Base-by-base conservation (phyloP, 208 protist genomes). In the Acanthamoeba healyi region DNA sequence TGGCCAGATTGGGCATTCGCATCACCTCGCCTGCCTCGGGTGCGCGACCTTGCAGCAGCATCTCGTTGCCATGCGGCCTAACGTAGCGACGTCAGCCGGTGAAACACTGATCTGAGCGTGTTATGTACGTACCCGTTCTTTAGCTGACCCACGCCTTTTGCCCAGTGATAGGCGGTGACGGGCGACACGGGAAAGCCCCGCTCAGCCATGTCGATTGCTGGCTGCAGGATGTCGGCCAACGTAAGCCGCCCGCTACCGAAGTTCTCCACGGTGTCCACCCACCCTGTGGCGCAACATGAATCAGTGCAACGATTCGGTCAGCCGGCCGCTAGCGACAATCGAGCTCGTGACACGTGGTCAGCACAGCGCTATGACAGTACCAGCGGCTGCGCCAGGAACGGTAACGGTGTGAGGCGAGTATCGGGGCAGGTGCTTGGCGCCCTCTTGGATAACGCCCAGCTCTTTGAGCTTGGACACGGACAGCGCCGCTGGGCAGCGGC, bases 151-250 rank as follows among this genome's bases (percentile, higher is more conserved):
- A 58, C 81, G 14, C 44, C 67, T 7, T 38, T 22, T 2, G 88
- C 29, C 96, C 96, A 97, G 1, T 56, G 56, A 26, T 93, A 32
- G 2, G 95, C 87, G 7, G 95, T 93, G 19, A 95, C 61, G 3
- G 54, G 40, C 26, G 87, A 56, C 0, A 97, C 95, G 26, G 95
- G 94, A 49, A 95, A 96, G 34, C 95, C 95, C 10, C 79, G 49
- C 49, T 96, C 95, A 12, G 96, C 96, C 2, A 97, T 94, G 7
- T 84, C 34, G 58, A 97, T 97, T 1, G 97, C 96, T 1, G 96
- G 97, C 82, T 87, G n/a, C 12, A 98, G 81, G 9, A 98, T 36
- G 0, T 96, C 63, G 12, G 26, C 12, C 46, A 97, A 9, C 4
- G 95, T 63, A 3, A 98, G 63, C 4, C 46, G 49, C 0, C 96